Conservation (phyloP, 2,329 filamentous ascomycete species). For the Emericellopsis cladophorae region DNA sequence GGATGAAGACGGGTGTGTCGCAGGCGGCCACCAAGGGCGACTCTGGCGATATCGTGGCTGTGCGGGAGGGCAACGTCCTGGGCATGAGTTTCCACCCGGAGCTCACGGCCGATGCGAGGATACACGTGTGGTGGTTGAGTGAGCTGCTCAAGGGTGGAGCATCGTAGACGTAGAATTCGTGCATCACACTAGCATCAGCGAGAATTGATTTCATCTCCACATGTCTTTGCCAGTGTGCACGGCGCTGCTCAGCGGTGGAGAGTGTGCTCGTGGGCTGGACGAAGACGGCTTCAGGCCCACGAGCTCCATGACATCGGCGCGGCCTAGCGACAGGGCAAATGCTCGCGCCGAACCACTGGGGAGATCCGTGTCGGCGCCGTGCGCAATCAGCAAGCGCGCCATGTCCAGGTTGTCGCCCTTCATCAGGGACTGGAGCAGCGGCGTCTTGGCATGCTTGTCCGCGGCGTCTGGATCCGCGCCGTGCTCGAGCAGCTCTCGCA, state of each 20-base stretch:
- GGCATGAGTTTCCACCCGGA: slow-evolving; percentile 96
- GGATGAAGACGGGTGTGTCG: slow-evolving; percentile 22
- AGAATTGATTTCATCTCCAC: not conserved
- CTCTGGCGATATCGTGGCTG: slow-evolving; percentile 71
- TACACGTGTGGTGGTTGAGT: slow-evolving; percentile 87
- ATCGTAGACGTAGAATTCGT: not conserved
- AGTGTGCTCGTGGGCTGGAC: not conserved
- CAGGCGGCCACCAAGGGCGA: slow-evolving; percentile 24
- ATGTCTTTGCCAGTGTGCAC: not conserved
- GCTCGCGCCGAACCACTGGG: slow-evolving; percentile 9
- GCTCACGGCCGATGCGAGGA: slow-evolving; percentile 73
- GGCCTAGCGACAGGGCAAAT: slow-evolving; percentile 10
- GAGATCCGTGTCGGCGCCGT: slow-evolving; percentile 12
- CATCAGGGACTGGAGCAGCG: slow-evolving; percentile 17
- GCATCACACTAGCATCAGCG: not conserved
- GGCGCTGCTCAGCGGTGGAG: not conserved
- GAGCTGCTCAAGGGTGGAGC: slow-evolving; percentile 22
- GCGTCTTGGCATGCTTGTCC: slow-evolving; percentile 16
- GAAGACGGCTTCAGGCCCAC: slow-evolving; percentile 6
- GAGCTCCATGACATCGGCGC: slow-evolving; percentile 11
- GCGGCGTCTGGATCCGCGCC: slow-evolving; percentile 18
- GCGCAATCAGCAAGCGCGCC: slow-evolving; percentile 12
- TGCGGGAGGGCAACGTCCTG: slow-evolving; percentile 82
- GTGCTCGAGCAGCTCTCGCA: slow-evolving; percentile 12
- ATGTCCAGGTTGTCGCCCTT: slow-evolving; percentile 12